Conservation (phyloP, 306 rosid species). For the Malus sieversii region DNA sequence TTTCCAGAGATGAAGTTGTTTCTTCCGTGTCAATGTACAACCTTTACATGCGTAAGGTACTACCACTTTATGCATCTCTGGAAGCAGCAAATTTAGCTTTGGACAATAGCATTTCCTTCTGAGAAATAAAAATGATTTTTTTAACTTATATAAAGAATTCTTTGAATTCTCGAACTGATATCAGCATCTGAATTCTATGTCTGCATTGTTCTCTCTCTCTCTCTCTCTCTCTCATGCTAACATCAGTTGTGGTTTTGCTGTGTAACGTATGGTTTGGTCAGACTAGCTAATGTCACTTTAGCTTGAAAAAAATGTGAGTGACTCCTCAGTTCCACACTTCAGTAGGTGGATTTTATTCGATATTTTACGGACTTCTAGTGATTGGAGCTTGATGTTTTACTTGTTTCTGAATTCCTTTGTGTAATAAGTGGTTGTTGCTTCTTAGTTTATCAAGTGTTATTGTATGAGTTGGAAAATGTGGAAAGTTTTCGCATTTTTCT, state of each 20-base stretch:
- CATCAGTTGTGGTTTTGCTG: not conserved
- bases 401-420: not conserved
- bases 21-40: not conserved
- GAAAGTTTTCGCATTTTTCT: not conserved
- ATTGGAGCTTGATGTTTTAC: slow-evolving; percentile 3
- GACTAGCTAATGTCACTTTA: not conserved
- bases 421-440: not conserved
- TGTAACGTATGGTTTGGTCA: not conserved
- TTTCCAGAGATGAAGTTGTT: not conserved
- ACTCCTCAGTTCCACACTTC: no score
- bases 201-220: not conserved
- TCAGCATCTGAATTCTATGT: no score
- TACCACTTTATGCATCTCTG: not conserved
- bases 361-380: not conserved
- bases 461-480: not conserved
- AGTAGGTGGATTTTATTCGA: not conserved
- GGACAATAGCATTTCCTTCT: no score
- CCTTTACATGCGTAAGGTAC: not conserved
- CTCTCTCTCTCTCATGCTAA: not conserved
- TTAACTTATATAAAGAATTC: no score
- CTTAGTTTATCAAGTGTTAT: not conserved
- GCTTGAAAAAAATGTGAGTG: not conserved
- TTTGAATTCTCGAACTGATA: no score
- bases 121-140: no score
- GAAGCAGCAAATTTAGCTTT: not conserved